Evolutionary conservation across 352 stramenopile species (phyloP).

Genomic region (Globisporangium apiculatum): DNA sequence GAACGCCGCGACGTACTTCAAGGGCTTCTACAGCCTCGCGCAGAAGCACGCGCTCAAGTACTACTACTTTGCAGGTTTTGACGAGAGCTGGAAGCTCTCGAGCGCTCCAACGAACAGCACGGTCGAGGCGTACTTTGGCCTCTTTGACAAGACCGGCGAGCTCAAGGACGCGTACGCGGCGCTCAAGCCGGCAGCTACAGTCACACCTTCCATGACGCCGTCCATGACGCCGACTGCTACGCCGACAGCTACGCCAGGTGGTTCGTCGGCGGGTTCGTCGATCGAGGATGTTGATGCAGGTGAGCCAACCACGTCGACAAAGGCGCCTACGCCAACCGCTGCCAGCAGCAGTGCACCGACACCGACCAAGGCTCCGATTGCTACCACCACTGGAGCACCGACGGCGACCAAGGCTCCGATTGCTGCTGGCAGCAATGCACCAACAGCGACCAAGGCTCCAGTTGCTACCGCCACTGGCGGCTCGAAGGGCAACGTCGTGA

Average conservation of each 20-base stretch:
- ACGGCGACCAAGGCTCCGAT: neutral
- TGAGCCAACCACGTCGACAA: neutral
- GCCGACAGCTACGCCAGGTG: neutral
- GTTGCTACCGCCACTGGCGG: neutral
- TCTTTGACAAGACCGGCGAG: constrained; percentile 36
- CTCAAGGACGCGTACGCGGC: constrained; percentile 40
- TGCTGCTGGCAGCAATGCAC: neutral
- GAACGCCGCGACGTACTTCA: constrained; percentile 53
- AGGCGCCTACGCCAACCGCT: neutral
- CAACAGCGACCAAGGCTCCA: neutral
- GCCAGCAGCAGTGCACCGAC: no score
- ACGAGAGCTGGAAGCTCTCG: constrained; percentile 52
- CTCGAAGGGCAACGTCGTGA: neutral
- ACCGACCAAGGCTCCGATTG: neutral
- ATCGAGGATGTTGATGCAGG: neutral
- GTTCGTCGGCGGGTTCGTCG: neutral
- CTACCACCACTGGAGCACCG: neutral
- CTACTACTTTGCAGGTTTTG: constrained; percentile 68
- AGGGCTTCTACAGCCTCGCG: constrained; percentile 43
- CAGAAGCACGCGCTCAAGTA: constrained; percentile 32
- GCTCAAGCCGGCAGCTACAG: constrained; percentile 8
- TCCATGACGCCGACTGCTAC: neutral
- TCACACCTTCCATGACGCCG: neutral
- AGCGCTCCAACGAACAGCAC: constrained; percentile 39
- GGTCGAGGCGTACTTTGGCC: constrained; percentile 64